These are phyloP conservation scores for Colletotrichum sp. DNA, from an alignment of 2,329 filamentous ascomycete genomes.

Conservation along the genomic window DNA sequence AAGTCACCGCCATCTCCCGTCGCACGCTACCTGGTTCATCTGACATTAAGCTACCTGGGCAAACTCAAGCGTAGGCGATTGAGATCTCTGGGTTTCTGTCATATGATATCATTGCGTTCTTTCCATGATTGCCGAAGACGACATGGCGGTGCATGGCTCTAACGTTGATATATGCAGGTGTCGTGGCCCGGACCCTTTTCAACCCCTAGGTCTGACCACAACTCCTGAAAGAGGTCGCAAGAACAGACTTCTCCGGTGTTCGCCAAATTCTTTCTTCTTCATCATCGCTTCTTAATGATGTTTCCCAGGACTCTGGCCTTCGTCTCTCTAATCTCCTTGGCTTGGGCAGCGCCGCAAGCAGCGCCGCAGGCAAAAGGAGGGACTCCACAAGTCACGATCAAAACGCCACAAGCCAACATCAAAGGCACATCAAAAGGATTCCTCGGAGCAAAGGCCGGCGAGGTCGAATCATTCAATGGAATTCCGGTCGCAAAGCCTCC, in stretches of 20 bases:
- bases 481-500: slow-evolving; percentile 65
- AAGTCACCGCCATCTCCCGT: not conserved
- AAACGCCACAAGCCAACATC: slow-evolving; percentile 2
- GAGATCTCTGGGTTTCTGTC: not conserved
- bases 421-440: slow-evolving; percentile 8
- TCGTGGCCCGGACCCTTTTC: not conserved
- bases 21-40: slow-evolving; percentile 9
- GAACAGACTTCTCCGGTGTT: not conserved
- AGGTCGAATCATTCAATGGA: slow-evolving; percentile 61
- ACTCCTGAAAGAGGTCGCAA: not conserved
- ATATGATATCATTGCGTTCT: slow-evolving; percentile 7
- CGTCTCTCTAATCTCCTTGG: not conserved
- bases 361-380: not conserved
- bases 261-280: not conserved
- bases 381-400: slow-evolving; percentile 3
- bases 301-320: not conserved
- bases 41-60: not conserved
- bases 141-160: not conserved
- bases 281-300: not conserved
- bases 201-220: not conserved
- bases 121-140: not conserved
- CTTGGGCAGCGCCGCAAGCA: not conserved
- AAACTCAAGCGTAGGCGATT: not conserved
- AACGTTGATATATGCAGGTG: not conserved
- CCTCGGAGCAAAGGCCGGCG: not conserved